A percentile compares a stretch with the other conserved stretches of the same genome.
phyloP scores from a whole-genome alignment of 2,329 filamentous ascomycete genomes.

The Acrodontium crateriforme region DNA sequence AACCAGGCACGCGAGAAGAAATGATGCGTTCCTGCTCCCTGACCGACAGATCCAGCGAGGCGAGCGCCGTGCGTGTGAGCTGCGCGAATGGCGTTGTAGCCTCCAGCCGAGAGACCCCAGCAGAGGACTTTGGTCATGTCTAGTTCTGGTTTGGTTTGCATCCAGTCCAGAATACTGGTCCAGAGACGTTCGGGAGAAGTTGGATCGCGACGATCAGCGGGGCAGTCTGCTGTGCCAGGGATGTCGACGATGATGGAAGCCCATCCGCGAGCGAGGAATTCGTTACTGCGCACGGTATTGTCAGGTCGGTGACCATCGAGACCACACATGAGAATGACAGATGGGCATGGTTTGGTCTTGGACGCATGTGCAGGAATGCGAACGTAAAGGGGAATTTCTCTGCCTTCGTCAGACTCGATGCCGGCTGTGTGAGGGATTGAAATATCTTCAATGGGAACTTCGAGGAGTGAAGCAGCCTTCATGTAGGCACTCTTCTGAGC shows the following conservation, averaged over 20 bases:
- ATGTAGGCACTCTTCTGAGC: slow-evolving; percentile 25
- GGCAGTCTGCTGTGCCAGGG: slow-evolving; percentile 54
- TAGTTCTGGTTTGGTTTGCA: slow-evolving; percentile 37
- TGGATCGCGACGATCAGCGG: slow-evolving; percentile 48
- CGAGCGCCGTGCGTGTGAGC: slow-evolving; percentile 49
- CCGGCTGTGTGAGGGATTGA: slow-evolving; percentile 27
- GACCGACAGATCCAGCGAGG: slow-evolving; percentile 44
- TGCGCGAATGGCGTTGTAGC: slow-evolving; percentile 52
- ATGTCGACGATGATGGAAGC: slow-evolving; percentile 49
- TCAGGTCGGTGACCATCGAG: slow-evolving; percentile 51
- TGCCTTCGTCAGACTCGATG: slow-evolving; percentile 20
- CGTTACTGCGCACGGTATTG: slow-evolving; percentile 45
- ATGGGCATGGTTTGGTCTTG: slow-evolving; percentile 26
- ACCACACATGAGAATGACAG: slow-evolving; percentile 46
- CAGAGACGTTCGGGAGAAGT: slow-evolving; percentile 47
- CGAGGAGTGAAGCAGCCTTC: slow-evolving; percentile 21
- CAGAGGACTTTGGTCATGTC: slow-evolving; percentile 44
- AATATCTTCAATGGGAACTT: slow-evolving; percentile 25
- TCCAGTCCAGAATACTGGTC: slow-evolving; percentile 48
- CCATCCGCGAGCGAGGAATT: slow-evolving; percentile 51
- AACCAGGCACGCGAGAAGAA: slow-evolving; percentile 49
- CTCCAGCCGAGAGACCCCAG: slow-evolving; percentile 53
- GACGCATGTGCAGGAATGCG: slow-evolving; percentile 21
- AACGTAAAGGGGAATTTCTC: slow-evolving; percentile 26
- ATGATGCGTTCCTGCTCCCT: slow-evolving; percentile 49